Evolutionary conservation across 169 alveolate species (phyloP).

Genomic region (Plasmodium falciparum): DNA sequence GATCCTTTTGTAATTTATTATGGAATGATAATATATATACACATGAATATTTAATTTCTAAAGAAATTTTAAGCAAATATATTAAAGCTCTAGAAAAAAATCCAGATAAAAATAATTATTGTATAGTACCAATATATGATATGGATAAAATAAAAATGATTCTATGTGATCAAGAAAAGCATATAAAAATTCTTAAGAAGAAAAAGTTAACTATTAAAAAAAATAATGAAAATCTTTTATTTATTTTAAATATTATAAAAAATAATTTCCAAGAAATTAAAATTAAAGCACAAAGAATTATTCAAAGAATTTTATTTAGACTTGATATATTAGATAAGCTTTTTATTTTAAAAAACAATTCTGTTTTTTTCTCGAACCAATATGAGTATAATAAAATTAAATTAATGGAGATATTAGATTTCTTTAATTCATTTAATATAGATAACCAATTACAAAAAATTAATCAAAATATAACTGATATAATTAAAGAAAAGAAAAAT

Average conservation of each 20-base stretch:
- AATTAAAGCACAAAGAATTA: conserved; percentile 69
- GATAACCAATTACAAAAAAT: conserved; percentile 74
- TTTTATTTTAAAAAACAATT: conserved; percentile 68
- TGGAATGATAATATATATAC: conserved; percentile 71
- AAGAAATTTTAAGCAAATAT: conserved; percentile 70
- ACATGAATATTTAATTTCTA: conserved; percentile 76
- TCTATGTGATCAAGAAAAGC: conserved; percentile 63
- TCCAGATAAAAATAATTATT: conserved; percentile 70
- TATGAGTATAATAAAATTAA: conserved; percentile 70
- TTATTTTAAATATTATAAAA: conserved; percentile 74
- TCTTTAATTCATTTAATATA: conserved; percentile 71
- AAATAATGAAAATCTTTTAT: conserved; percentile 76
- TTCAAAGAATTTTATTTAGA: conserved; percentile 73
- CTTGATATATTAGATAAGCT: conserved; percentile 66
- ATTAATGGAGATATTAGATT: conserved; percentile 61
- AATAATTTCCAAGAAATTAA: conserved; percentile 74
- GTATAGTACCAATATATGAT: conserved; percentile 69
- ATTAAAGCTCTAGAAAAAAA: conserved; percentile 61
- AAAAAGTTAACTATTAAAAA: conserved; percentile 59
- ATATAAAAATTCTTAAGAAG: conserved; percentile 65
- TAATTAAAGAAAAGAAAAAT: conserved; percentile 50
- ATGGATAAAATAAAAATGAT: conserved; percentile 59
- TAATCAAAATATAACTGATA: conserved; percentile 53
- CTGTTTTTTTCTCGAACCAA: conserved; percentile 70
- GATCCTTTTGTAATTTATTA: conserved; percentile 69